Percentiles rank a stretch among this genome's conserved stretches.
Conservation (phyloP, 495 filamentous ascomycete genomes). For the Aspergillus affinis region DNA sequence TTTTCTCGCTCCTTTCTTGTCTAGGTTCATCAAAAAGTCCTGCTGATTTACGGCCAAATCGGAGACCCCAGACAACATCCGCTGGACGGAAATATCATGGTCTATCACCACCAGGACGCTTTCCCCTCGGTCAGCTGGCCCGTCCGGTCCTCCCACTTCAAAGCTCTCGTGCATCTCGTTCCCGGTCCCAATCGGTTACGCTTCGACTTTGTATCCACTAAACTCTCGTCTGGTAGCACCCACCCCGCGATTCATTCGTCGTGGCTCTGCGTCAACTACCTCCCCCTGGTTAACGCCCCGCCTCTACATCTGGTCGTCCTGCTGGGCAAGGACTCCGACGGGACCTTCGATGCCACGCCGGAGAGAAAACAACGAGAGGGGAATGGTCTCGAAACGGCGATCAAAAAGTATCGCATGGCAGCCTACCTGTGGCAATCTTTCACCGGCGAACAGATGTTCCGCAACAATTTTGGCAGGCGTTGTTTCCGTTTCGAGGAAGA, state of each 20-base stretch:
- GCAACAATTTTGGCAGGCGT: conserved; percentile 77
- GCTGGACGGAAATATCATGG: conserved; percentile 75
- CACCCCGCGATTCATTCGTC: conserved; percentile 72
- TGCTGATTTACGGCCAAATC: conserved; percentile 76
- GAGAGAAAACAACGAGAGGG: conserved; percentile 74
- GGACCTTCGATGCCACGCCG: conserved; percentile 78
- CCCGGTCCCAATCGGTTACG: conserved; percentile 83
- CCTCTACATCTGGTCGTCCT: conserved; percentile 84
- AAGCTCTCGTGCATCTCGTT: conserved; percentile 80
- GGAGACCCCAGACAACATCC: conserved; percentile 68
- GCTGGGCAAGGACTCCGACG: conserved; percentile 83
- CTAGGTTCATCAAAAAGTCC: conserved; percentile 85
- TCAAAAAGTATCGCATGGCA: conserved; percentile 85
- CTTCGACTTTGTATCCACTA: conserved; percentile 82
- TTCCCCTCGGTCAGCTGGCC: conserved; percentile 83
- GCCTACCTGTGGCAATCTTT: conserved; percentile 96
- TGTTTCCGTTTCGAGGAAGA: conserved; percentile 90
- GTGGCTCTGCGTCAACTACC: conserved; percentile 78
- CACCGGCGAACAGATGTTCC: conserved; percentile 91
- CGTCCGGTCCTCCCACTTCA: conserved; percentile 83
- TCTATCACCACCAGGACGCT: conserved; percentile 78
- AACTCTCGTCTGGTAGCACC: conserved; percentile 66
- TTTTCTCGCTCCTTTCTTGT: conserved; percentile 2
- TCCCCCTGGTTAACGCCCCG: conserved; percentile 71
- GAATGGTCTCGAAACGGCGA: conserved; percentile 73